Conservation (phyloP, 2,329 filamentous ascomycete genomes). For the Reticulascus tulasneorum region DNA sequence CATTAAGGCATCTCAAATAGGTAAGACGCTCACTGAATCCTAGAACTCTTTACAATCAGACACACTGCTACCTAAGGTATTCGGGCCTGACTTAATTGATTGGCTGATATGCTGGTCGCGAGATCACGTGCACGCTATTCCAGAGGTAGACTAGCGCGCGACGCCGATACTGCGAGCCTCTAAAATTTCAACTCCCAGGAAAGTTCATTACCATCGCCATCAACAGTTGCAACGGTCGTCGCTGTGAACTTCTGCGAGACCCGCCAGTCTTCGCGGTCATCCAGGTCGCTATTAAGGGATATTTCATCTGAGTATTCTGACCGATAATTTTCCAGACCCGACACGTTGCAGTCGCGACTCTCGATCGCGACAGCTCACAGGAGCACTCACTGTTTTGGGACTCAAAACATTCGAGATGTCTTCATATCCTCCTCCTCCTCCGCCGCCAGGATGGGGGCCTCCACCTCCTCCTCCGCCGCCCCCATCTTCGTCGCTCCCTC, state of each 20-base stretch:
- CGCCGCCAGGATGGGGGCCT: slow-evolving; percentile 54
- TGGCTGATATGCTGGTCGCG: too few relatives aligned
- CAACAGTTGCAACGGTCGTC: slow-evolving; percentile 13
- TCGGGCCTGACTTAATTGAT: too few relatives aligned
- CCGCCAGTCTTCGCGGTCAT: too few relatives aligned
- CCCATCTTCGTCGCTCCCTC: slow-evolving; percentile 52
- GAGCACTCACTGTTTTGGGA: too few relatives aligned
- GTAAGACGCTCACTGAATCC: too few relatives aligned
- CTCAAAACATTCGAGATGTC: slow-evolving; percentile 38
- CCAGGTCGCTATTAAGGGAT: too few relatives aligned
- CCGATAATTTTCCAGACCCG: too few relatives aligned
- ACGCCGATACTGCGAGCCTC: not conserved
- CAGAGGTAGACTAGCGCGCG: slow-evolving; percentile 4
- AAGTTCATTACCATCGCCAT: slow-evolving; percentile 7
- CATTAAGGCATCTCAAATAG: too few relatives aligned
- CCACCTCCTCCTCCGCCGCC: slow-evolving; percentile 48
- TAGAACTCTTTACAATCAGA: too few relatives aligned
- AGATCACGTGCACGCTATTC: not conserved
- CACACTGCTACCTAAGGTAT: too few relatives aligned
- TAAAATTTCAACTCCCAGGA: too few relatives aligned
- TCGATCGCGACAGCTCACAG: slow-evolving; percentile 3
- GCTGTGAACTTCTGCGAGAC: slow-evolving; percentile 17
- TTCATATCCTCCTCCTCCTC: slow-evolving; percentile 49
- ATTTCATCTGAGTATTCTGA: too few relatives aligned
- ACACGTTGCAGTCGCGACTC: slow-evolving; percentile 14